Conservation (phyloP, 345 rosid genomes). For the Combretum micranthum region DNA sequence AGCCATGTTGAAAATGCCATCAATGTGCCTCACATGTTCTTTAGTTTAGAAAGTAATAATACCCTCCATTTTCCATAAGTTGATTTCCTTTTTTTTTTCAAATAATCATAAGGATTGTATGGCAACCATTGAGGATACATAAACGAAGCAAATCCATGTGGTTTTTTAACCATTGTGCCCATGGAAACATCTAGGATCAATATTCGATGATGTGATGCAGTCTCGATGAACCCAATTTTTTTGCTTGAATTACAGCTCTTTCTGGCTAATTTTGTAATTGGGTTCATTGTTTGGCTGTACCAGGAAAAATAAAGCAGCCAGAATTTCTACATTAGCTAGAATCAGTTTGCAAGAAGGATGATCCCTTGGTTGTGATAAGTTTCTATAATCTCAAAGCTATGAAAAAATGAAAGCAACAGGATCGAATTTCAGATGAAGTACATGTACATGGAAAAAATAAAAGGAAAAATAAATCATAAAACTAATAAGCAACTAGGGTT, state of each 20-base stretch:
- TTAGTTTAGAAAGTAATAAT: conserved; percentile 30
- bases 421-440: no score
- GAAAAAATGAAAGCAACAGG: no score
- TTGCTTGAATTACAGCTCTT: not conserved
- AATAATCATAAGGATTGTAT: not conserved
- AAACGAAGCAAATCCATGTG: not conserved
- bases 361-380: conserved; percentile 36
- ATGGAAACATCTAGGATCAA: no score
- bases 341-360: conserved; percentile 30
- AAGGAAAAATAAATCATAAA: no score
- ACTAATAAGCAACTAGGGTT: no score
- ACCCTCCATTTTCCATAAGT: not conserved
- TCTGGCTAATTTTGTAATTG: not conserved
- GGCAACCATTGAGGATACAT: not conserved
- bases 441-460: no score
- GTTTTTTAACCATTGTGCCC: not conserved
- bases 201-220: no score
- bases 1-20: conserved; percentile 38
- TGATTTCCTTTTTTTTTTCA: not conserved
- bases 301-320: conserved; percentile 32
- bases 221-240: not conserved
- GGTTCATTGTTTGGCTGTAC: not conserved
- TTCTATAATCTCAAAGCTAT: not conserved
- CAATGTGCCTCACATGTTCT: conserved; percentile 50
- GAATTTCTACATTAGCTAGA: conserved; percentile 34